phyloP scores from a whole-genome alignment of 177 flowering plant genomes.

The Tripterygium wilfordii region DNA sequence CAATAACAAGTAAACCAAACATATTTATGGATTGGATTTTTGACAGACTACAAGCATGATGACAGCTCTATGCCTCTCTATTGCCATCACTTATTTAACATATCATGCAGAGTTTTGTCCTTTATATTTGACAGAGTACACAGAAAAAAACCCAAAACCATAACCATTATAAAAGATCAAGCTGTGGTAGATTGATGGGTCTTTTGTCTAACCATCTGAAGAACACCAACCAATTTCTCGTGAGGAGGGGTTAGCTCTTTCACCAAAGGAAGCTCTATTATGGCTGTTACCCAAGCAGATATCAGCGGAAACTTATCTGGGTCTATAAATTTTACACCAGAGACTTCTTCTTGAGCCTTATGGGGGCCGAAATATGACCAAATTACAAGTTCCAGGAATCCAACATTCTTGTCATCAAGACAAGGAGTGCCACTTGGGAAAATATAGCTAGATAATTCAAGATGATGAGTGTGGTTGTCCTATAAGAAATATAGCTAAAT shows the following conservation, averaged over 20 bases:
- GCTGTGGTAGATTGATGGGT: not conserved
- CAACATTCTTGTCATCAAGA: conserved; percentile 7
- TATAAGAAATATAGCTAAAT: too few species aligned
- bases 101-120: too few species aligned
- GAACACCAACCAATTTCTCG: conserved; percentile 10
- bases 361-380: conserved; percentile 12
- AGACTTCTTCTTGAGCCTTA: conserved; percentile 22
- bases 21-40: too few species aligned
- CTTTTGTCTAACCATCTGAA: not conserved
- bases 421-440: conserved; percentile 8
- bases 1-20: too few species aligned
- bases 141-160: not conserved
- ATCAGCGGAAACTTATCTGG: conserved; percentile 20
- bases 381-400: conserved; percentile 23
- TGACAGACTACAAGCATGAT: too few species aligned
- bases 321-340: conserved; percentile 24
- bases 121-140: not conserved
- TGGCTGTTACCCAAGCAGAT: conserved; percentile 18
- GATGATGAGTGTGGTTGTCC: conserved; percentile 6
- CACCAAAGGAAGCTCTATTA: conserved; percentile 15
- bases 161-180: too few species aligned
- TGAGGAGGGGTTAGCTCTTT: conserved; percentile 21
- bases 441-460: conserved; percentile 12
- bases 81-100: too few species aligned
- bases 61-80: too few species aligned